Conservation (phyloP, 1,284 basidiomycete species). For the Sporisorium reilianum region DNA sequence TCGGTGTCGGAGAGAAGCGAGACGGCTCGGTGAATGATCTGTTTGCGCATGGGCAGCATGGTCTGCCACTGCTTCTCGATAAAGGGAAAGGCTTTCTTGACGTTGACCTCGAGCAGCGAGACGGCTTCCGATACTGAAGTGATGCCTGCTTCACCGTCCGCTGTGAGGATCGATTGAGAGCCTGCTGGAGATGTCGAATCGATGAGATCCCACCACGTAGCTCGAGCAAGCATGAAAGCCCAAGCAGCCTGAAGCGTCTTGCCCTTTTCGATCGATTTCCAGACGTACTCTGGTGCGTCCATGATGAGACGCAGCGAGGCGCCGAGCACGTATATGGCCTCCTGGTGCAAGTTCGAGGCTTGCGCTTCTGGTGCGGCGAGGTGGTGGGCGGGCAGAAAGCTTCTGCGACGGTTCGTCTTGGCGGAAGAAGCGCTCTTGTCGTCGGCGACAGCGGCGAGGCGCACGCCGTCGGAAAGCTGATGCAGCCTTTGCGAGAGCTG, state of each 20-base stretch:
- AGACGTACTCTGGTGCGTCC: slow-evolving; percentile 58
- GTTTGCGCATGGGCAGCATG: slow-evolving; percentile 57
- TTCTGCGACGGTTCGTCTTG: slow-evolving; percentile 22
- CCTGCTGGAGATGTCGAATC: slow-evolving; percentile 9
- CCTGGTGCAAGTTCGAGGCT: slow-evolving; percentile 23
- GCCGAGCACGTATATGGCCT: slow-evolving; percentile 48
- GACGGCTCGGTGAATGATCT: slow-evolving; percentile 45
- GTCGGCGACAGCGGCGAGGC: slow-evolving; percentile 10
- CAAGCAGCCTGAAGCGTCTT: slow-evolving; percentile 54
- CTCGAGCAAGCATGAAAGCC: slow-evolving; percentile 51
- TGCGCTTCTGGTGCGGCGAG: background rate
- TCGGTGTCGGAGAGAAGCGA: slow-evolving; percentile 41
- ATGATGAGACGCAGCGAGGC: slow-evolving; percentile 54
- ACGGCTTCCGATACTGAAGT: slow-evolving; percentile 28
- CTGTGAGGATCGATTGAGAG: slow-evolving; percentile 9
- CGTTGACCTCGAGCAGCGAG: slow-evolving; percentile 35
- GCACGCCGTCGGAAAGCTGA: slow-evolving; percentile 27
- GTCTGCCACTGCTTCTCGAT: slow-evolving; percentile 56
- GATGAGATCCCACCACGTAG: slow-evolving; percentile 45
- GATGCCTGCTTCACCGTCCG: slow-evolving; percentile 20
- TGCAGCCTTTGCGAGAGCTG: slow-evolving; percentile 44
- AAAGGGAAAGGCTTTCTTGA: slow-evolving; percentile 53
- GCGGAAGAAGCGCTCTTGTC: slow-evolving; percentile 12
- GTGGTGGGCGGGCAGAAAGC: slow-evolving; percentile 25
- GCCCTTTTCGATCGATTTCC: slow-evolving; percentile 57